phyloP scores from a whole-genome alignment of 2,329 filamentous ascomycete genomes.

The Colletotrichum sansevieriae region DNA sequence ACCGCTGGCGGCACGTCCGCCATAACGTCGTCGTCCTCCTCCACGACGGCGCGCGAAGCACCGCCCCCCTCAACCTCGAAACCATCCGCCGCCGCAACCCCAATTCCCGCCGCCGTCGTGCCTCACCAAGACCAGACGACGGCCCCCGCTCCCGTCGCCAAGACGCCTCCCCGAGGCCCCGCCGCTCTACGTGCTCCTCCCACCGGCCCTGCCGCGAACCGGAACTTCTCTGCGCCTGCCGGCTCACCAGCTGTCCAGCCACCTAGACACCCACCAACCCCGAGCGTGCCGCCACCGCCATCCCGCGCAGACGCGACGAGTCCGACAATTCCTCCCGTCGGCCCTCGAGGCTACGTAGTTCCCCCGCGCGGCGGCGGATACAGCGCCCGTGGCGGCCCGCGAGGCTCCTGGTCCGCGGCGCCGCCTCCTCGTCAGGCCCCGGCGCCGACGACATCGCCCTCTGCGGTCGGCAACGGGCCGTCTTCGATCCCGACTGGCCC shows the following conservation, averaged over 20 bases:
- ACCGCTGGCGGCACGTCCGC: slow-evolving; percentile 42
- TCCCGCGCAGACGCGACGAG: slow-evolving; percentile 57
- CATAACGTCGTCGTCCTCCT: slow-evolving; percentile 31
- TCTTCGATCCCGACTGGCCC: slow-evolving; percentile 64
- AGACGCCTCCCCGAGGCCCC: slow-evolving; percentile 68
- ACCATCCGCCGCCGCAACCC: slow-evolving; percentile 36
- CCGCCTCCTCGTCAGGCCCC: slow-evolving; percentile 48
- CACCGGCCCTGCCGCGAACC: slow-evolving; percentile 56
- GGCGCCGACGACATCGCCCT: slow-evolving; percentile 53
- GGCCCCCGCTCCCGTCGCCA: slow-evolving; percentile 46
- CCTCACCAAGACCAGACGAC: slow-evolving; percentile 46
- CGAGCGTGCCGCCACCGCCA: slow-evolving; percentile 47
- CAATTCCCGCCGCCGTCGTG: slow-evolving; percentile 35
- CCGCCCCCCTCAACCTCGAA: slow-evolving; percentile 26
- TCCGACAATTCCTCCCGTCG: slow-evolving; percentile 65
- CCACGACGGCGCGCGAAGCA: slow-evolving; percentile 47
- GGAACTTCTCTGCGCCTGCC: slow-evolving; percentile 55
- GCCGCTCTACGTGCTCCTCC: slow-evolving; percentile 66
- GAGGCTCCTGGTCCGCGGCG: slow-evolving; percentile 57
- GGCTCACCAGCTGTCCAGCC: slow-evolving; percentile 52
- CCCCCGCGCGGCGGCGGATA: slow-evolving; percentile 59
- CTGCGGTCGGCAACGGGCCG: slow-evolving; percentile 53
- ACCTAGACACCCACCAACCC: slow-evolving; percentile 51
- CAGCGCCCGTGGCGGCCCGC: slow-evolving; percentile 60
- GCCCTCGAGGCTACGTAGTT: slow-evolving; percentile 67